A percentile compares a stretch with the other conserved stretches of the same genome.
These are phyloP conservation scores for Angomonas deanei DNA, from an alignment of 208 protist genomes.

Conservation along the genomic window DNA sequence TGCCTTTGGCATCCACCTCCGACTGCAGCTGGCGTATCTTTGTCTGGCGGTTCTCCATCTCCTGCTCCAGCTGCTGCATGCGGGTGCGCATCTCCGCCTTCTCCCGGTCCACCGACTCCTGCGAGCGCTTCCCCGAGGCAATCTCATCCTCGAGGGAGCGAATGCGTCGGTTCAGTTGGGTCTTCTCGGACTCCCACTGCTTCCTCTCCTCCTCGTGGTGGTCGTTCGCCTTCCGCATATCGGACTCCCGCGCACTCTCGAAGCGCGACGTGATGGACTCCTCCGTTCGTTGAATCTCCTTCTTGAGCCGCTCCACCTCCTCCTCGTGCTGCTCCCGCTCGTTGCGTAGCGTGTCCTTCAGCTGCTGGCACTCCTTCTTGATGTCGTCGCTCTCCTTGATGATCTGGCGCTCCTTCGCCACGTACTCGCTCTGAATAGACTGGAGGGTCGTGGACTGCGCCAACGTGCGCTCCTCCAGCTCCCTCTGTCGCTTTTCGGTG, in stretches of 20 bases:
- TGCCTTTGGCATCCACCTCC: constrained; percentile 24
- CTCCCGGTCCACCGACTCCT: constrained; percentile 28
- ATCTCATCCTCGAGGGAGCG: constrained; percentile 36
- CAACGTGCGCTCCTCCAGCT: constrained; percentile 35
- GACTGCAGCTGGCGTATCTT: constrained; percentile 26
- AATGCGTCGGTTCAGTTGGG: constrained; percentile 22
- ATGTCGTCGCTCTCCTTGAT: constrained; percentile 40
- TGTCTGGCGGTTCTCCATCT: constrained; percentile 27
- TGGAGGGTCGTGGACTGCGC: constrained; percentile 37
- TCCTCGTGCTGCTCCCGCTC: constrained; percentile 32
- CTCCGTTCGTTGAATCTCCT: constrained; percentile 22
- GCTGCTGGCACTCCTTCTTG: constrained; percentile 29
- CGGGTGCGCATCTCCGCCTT: constrained; percentile 12
- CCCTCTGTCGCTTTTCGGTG: constrained; percentile 41
- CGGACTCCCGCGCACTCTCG: constrained; percentile 25
- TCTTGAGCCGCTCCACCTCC: constrained; percentile 32
- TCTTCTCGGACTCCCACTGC: constrained; percentile 25
- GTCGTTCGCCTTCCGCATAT: constrained; percentile 20
- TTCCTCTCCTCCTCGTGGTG: constrained; percentile 37
- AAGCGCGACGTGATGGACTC: constrained; percentile 19
- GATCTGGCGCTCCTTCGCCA: constrained; percentile 16
- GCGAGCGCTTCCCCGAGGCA: constrained; percentile 13
- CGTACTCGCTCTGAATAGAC: constrained; percentile 36
- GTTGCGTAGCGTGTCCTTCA: constrained; percentile 24
- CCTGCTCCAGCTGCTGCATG: constrained; percentile 21